Evolutionary conservation across 176 grass and related monocot genomes (phyloP), one percentile per base, ranked within the genome.

Genomic region (Guadua angustifolia): DNA sequence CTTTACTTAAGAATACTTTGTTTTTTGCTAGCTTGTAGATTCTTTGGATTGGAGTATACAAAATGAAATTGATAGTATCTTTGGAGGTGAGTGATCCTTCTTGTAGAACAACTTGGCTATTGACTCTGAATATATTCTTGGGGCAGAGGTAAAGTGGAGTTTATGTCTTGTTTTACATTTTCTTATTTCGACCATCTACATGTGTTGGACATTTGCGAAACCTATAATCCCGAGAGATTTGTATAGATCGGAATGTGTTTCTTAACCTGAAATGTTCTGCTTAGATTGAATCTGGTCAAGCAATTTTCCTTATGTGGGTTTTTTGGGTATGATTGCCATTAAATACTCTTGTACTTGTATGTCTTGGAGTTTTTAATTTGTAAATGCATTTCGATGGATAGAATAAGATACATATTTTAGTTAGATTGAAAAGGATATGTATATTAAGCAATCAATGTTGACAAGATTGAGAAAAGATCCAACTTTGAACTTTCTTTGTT

Each of bases 1-100:
- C 42, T 43, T 43, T 43, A 43, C 42, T 43, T 67, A 66, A 83
- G 11, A 1, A 79, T 83, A 61, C 62, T 79, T 82, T 84, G 12
- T 79, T 79, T 89, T 11, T 11, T 91, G 55, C 67, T 86, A 97
- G 95, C 82, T 97, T 74, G 78, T 88, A 22, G 90, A 97, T 89
- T 94, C 81, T 82, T 89, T 97, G 91, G 83, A 93, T 84, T 97
- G 95, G 95, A 94, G 95, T 71, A 88, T 97, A 81, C 86, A 94
- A 79, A 93, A 94, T 86, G 74, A 88, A 78, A 97, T 97, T 9
- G 95, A 97, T 78, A 82, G 76, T 71, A 86, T 94, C 72, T n/a
- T n/a, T 97, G 21, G 82, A 89, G 70, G 95, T 97, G 82, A 89
- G 92, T 61, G 77, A 66, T 40, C 19, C 12, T 86, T 56, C 36